Percentiles rank a stretch among this genome's conserved stretches.
These are phyloP conservation scores for Arctium minus DNA, from an alignment of 129 eudicot species.

Conservation along the genomic window DNA sequence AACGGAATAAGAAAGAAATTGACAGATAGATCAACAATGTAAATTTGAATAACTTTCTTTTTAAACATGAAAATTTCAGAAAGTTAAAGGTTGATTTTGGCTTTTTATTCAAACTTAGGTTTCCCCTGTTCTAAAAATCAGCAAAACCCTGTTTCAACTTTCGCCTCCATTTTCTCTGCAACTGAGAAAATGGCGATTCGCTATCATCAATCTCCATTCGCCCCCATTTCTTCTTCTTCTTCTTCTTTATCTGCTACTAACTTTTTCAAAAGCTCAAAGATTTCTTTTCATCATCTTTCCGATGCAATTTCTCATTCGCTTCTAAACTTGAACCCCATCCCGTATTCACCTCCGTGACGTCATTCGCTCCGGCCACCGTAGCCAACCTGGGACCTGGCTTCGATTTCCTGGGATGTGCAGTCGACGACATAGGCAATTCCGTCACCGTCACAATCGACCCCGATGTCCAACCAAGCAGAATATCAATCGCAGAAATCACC, in stretches of 20 bases:
- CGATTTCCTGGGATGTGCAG: not conserved
- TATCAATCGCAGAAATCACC: too few species aligned
- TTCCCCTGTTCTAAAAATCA: too few species aligned
- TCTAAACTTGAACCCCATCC: not conserved
- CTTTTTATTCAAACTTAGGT: too few species aligned
- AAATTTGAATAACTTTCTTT: too few species aligned
- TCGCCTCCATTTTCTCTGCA: not conserved
- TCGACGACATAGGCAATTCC: too few species aligned
- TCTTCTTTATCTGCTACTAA: not conserved
- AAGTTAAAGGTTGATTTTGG: too few species aligned
- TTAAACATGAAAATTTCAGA: too few species aligned
- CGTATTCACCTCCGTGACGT: not conserved
- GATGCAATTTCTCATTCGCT: not conserved
- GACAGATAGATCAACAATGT: too few species aligned
- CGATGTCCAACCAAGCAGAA: too few species aligned
- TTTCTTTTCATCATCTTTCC: not conserved
- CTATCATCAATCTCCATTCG: constrained; percentile 2
- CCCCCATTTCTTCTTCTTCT: not conserved
- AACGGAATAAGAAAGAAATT: too few species aligned
- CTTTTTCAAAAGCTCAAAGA: not conserved
- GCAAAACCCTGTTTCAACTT: too few species aligned
- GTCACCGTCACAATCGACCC: too few species aligned
- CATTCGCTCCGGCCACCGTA: not conserved
- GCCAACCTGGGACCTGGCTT: not conserved
- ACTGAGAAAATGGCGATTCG: not conserved